Base-by-base conservation (phyloP, 2,329 filamentous ascomycete genomes). In the Furcasterigmium furcatum region DNA sequence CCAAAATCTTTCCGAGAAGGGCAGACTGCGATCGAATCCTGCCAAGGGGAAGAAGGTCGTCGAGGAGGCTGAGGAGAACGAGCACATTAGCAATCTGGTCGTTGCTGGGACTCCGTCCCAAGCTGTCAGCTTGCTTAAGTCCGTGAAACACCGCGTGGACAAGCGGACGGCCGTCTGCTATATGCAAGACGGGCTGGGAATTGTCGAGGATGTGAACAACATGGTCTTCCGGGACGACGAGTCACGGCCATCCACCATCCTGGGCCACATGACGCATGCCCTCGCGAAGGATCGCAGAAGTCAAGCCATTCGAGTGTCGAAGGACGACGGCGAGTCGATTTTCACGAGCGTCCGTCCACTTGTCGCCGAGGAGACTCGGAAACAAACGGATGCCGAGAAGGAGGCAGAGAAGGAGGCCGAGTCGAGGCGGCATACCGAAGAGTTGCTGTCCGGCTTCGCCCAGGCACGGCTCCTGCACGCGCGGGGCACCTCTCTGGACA, bases 121-220 rank as follows among this genome's bases (percentile, higher is more conserved):
- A 19, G 63, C 65, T 1, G 68, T 77, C 10, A 61, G 73, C 29
- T 81, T 84, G 2, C 60, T 95, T 20, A 58, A 71, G 4, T 66
- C 73, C 1, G 71, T 94, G 45, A 77, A 74, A 45, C 76, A 88
- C 56, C 79, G 88, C 9, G 67, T 95, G n/a, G 74, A 79, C 36
- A 70, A 77, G 3, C 70, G 81, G 22, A 89, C 86, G 1, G 87
- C 88, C 0, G 77, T 96, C 8, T 82, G 87, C 48, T 78, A 95
- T 45, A 64, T 95, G 46, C 86, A 90, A 46, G 88, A 92, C 51
- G 90, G 91, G 1, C 80, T 97, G 64, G 92, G 94, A 1, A 71
- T 90, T 2, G 73, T 90, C n/a, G 91, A 97, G 41, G 77, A 84
- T 41, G 75, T 96, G 34, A 90, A 89, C 55, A 66, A 76, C 27